These are phyloP conservation scores for Boletus pseudo-olivaceus DNA, from an alignment of 768 basidiomycete genomes.

Conservation along the genomic window DNA sequence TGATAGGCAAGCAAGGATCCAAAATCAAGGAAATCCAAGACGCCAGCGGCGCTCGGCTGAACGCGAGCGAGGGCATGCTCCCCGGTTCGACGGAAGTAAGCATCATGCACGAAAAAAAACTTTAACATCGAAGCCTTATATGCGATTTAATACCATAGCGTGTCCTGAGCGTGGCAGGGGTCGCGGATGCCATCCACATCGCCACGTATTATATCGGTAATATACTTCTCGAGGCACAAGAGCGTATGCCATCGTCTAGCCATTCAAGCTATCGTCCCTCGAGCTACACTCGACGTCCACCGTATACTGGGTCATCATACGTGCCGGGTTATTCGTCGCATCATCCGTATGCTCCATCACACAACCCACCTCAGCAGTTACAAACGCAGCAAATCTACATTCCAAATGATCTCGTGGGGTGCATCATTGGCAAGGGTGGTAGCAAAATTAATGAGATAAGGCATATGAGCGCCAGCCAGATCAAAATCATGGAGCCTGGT, in stretches of 20 bases:
- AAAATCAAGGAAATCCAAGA: conserved; percentile 99
- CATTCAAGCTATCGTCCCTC: conserved; percentile 63
- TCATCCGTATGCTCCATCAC: conserved; percentile 46
- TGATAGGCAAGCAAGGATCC: conserved; percentile 95
- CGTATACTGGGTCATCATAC: conserved; percentile 57
- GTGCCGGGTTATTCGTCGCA: conserved; percentile 58
- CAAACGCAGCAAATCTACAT: conserved; percentile 99
- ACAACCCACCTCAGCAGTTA: conserved; percentile 65
- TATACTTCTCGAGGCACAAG: conserved; percentile 91
- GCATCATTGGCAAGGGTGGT: conserved; percentile 97
- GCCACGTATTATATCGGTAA: conserved; percentile 99
- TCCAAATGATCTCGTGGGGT: conserved; percentile 94
- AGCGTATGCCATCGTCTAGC: conserved; percentile 69
- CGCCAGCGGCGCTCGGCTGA: conserved; percentile 91
- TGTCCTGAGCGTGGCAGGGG: conserved; percentile 95
- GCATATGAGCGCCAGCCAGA: conserved; percentile 91
- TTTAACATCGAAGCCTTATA: conserved; percentile 5
- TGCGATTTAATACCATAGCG: conserved; percentile 51
- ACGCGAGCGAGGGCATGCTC: conserved; percentile 97
- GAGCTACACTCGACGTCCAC: conserved; percentile 48
- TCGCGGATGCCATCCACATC: conserved; percentile 98
- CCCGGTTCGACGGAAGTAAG: conserved; percentile 98
- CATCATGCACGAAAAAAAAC: conserved; percentile 2
- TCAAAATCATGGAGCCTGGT: conserved; percentile 98
- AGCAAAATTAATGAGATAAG: conserved; percentile 99